Evolutionary conservation across 2,329 filamentous ascomycete species (phyloP).

Genomic region (Tympanopsis confertula): DNA sequence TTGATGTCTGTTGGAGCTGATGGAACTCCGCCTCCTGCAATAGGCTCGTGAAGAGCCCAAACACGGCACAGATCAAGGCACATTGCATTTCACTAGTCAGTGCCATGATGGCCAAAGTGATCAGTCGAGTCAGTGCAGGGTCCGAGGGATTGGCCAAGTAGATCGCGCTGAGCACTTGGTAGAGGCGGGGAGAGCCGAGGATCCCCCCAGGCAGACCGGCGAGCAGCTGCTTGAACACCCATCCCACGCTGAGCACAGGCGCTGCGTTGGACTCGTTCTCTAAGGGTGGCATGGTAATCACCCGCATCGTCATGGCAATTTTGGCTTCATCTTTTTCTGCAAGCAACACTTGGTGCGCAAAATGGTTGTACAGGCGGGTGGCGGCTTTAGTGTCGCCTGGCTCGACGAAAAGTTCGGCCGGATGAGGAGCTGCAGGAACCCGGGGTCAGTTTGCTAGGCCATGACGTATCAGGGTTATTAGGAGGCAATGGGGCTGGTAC

Average conservation of each 20-base stretch:
- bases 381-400: slow-evolving; percentile 19
- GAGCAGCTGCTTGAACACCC: slow-evolving; percentile 19
- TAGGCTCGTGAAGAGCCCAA: slow-evolving; percentile 20
- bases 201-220: slow-evolving; percentile 22
- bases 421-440: slow-evolving; percentile 2
- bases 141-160: slow-evolving; percentile 5
- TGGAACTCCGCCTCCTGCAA: slow-evolving; percentile 11
- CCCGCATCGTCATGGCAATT: slow-evolving; percentile 19
- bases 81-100: slow-evolving; percentile 22
- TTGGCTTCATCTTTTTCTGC: slow-evolving; percentile 18
- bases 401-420: slow-evolving; percentile 19
- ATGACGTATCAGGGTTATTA: too few species aligned
- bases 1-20: too few species aligned
- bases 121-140: slow-evolving; percentile 15
- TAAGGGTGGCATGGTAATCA: slow-evolving; percentile 14
- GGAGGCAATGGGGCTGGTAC: too few species aligned
- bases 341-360: slow-evolving; percentile 21
- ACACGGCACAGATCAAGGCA: slow-evolving; percentile 24
- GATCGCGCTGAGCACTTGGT: slow-evolving; percentile 16
- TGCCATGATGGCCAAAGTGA: slow-evolving; percentile 21
- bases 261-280: too few species aligned
- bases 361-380: slow-evolving; percentile 22
- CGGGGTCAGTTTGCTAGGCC: too few species aligned
- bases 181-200: slow-evolving; percentile 20
- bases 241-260: slow-evolving; percentile 18